These are phyloP conservation scores for Rhododendron ferrugineum DNA, from an alignment of 148 eudicot species.

Conservation along the genomic window DNA sequence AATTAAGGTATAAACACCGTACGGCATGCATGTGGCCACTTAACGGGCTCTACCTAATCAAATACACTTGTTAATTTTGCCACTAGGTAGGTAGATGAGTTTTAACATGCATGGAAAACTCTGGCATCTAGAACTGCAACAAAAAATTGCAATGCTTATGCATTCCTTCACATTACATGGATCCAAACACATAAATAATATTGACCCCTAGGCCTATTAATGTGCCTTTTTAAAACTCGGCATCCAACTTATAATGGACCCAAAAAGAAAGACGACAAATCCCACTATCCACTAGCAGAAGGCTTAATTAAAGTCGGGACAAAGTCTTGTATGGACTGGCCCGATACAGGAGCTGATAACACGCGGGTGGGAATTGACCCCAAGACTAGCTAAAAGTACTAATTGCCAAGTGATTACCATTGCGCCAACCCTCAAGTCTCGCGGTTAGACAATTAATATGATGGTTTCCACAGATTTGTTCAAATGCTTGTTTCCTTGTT, in stretches of 20 bases:
- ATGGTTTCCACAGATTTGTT: background rate
- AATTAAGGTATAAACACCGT: background rate
- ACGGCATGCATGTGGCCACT: conserved; percentile 10
- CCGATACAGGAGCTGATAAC: no score
- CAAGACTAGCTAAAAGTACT: no score
- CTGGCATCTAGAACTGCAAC: background rate
- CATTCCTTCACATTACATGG: conserved; percentile 20
- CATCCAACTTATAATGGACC: background rate
- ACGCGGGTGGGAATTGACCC: no score
- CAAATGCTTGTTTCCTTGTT: background rate
- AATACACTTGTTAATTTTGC: background rate
- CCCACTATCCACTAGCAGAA: no score
- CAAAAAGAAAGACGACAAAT: no score
- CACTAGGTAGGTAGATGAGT: background rate
- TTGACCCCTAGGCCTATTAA: background rate
- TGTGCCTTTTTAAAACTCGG: background rate
- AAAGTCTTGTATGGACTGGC: no score
- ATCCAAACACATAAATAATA: conserved; percentile 10
- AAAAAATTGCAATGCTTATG: background rate
- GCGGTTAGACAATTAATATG: no score
- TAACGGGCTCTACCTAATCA: background rate
- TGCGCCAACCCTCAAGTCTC: no score
- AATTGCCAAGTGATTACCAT: no score
- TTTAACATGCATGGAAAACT: background rate
- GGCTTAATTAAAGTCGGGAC: no score